Evolutionary conservation across 2,329 filamentous ascomycete species (phyloP).

Genomic region (Sclerotinia subarctica): DNA sequence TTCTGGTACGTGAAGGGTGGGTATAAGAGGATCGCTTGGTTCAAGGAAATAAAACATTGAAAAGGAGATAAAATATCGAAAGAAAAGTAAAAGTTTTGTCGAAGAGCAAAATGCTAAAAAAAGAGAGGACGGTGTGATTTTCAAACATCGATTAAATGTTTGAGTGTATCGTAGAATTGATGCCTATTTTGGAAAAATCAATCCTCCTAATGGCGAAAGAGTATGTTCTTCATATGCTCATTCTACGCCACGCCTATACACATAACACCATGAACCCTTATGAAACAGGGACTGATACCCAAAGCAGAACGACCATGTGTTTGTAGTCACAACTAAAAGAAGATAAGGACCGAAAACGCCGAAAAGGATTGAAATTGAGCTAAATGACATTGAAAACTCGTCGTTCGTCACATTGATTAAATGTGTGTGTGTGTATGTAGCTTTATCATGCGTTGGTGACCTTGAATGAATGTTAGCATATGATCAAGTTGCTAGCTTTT

Average conservation of each 20-base stretch:
- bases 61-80: conserved; percentile 14
- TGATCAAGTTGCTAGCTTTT: conserved; percentile 12
- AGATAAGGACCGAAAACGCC: conserved; percentile 36
- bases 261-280: conserved; percentile 35
- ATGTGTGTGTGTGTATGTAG: conserved; percentile 1
- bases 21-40: conserved; percentile 17
- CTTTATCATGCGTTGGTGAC: conserved; percentile 57
- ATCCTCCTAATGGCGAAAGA: conserved; percentile 29
- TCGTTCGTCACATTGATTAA: conserved; percentile 41
- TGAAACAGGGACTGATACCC: conserved; percentile 27
- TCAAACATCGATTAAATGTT: conserved; percentile 24
- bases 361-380: conserved; percentile 32
- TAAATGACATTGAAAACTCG: conserved; percentile 34
- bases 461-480: conserved; percentile 37
- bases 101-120: conserved; percentile 27
- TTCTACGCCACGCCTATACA: conserved; percentile 38
- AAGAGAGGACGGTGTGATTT: conserved; percentile 37
- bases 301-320: conserved; percentile 30
- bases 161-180: conserved; percentile 30
- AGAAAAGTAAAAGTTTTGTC: neutral
- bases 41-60: conserved; percentile 17
- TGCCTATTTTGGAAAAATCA: conserved; percentile 26
- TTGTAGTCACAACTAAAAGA: conserved; percentile 24
- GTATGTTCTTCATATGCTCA: conserved; percentile 33
- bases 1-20: conserved; percentile 5